phyloP scores from a whole-genome alignment of 768 basidiomycete genomes.

The Pisolithus marmoratus region DNA sequence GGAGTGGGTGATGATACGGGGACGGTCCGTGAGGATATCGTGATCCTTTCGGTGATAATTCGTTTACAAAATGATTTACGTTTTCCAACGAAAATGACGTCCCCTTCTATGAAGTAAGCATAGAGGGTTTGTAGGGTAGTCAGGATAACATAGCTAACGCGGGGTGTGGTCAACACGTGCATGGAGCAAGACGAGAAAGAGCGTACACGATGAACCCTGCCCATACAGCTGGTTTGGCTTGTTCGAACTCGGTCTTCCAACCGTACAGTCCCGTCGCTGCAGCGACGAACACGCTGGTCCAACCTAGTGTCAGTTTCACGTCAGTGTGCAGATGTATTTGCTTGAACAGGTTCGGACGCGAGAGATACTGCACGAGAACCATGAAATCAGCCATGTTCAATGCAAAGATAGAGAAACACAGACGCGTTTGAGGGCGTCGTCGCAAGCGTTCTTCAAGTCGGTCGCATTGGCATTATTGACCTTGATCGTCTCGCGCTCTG shows the following conservation, averaged over 20 bases:
- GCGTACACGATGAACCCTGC: slow-evolving; percentile 74
- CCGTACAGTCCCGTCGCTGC: slow-evolving; percentile 80
- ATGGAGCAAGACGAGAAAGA: slow-evolving; percentile 2
- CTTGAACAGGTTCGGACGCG: slow-evolving; percentile 77
- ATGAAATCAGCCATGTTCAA: background rate
- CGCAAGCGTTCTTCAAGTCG: slow-evolving; percentile 67
- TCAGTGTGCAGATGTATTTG: slow-evolving; percentile 86
- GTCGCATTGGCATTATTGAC: slow-evolving; percentile 53
- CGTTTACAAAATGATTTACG: slow-evolving; percentile 86
- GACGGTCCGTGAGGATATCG: slow-evolving; percentile 61
- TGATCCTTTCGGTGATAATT: slow-evolving; percentile 90
- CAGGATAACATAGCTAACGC: slow-evolving; percentile 65
- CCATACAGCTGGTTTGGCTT: slow-evolving; percentile 76
- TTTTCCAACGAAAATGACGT: slow-evolving; percentile 83
- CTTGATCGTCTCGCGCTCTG: slow-evolving; percentile 50
- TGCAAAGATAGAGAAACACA: slow-evolving; percentile 19
- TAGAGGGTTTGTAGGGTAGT: slow-evolving; percentile 73
- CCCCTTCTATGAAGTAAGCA: slow-evolving; percentile 79
- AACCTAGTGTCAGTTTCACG: slow-evolving; percentile 81
- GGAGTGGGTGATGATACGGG: slow-evolving; percentile 29
- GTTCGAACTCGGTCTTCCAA: slow-evolving; percentile 84
- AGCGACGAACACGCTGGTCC: slow-evolving; percentile 79
- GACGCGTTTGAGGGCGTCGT: slow-evolving; percentile 89
- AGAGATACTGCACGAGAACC: slow-evolving; percentile 55
- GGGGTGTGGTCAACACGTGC: slow-evolving; percentile 2